A percentile compares a stretch with the other conserved stretches of the same genome.
Conservation (phyloP, 495 filamentous ascomycete genomes). For the Hyaloscypha bicolor region DNA sequence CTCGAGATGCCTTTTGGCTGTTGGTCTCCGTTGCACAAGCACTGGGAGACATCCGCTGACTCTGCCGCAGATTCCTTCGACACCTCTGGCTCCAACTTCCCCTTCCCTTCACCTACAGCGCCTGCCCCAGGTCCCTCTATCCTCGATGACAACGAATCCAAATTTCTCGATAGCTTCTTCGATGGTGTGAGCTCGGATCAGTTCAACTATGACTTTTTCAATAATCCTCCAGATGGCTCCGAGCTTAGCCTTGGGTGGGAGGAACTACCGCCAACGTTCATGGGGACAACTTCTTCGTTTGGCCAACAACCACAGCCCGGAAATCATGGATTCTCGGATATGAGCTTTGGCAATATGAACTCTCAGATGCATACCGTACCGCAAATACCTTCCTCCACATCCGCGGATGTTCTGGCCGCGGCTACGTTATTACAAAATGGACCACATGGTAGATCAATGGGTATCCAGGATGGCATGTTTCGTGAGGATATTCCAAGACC, state of each 20-base stretch:
- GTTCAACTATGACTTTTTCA: constrained; percentile 52
- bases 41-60: background rate
- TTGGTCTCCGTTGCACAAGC: constrained; percentile 39
- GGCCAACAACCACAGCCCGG: constrained; percentile 45
- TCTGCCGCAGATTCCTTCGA: constrained; percentile 32
- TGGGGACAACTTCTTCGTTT: constrained; percentile 64
- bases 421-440: constrained; percentile 38
- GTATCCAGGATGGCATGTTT: constrained; percentile 18
- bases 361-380: constrained; percentile 30
- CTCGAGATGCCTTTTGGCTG: constrained; percentile 61
- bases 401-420: constrained; percentile 50
- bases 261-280: constrained; percentile 60
- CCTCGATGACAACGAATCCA: constrained; percentile 62
- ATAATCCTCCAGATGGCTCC: constrained; percentile 42
- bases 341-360: constrained; percentile 25
- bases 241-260: constrained; percentile 55
- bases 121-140: constrained; percentile 61
- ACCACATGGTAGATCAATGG: constrained; percentile 27
- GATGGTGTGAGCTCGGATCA: constrained; percentile 58
- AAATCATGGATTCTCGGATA: constrained; percentile 15
- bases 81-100: constrained; percentile 45
- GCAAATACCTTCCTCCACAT: constrained; percentile 29
- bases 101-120: constrained; percentile 57
- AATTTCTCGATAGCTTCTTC: constrained; percentile 64
- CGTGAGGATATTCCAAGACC: constrained; percentile 16